A percentile compares a stretch with the other conserved stretches of the same genome.
These are phyloP conservation scores for Schwanniomyces occidentalis DNA, from an alignment of 805 yeast genomes.

Conservation along the genomic window DNA sequence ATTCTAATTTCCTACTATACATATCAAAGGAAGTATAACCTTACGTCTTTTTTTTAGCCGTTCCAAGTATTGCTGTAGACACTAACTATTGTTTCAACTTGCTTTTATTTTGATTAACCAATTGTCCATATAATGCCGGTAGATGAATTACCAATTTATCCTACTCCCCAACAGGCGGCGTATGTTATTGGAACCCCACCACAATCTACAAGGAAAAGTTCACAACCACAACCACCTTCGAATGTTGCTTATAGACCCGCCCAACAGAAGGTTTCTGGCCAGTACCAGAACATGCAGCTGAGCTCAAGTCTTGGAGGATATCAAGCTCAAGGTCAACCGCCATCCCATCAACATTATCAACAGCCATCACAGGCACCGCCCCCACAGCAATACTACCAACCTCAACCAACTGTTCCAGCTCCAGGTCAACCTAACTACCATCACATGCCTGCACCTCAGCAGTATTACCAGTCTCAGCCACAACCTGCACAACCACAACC, in stretches of 20 bases:
- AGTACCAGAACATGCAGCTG: slow-evolving; percentile 21
- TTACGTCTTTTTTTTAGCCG: no score
- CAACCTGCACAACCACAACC: slow-evolving; percentile 8
- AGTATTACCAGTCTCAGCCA: slow-evolving; percentile 11
- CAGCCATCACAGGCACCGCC: slow-evolving; percentile 12
- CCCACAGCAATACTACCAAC: slow-evolving; percentile 13
- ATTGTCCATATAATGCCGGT: slow-evolving; percentile 17
- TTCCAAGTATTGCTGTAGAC: no score
- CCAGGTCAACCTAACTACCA: slow-evolving; percentile 10
- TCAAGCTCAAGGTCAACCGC: slow-evolving; percentile 13
- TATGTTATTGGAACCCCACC: slow-evolving; percentile 22
- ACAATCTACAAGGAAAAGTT: slow-evolving; percentile 5
- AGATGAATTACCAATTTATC: slow-evolving; percentile 45
- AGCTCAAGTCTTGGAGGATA: slow-evolving; percentile 8
- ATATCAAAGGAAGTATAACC: no score
- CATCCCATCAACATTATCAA: slow-evolving; percentile 9
- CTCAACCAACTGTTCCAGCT: slow-evolving; percentile 10
- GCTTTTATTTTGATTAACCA: background rate
- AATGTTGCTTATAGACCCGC: slow-evolving; percentile 10
- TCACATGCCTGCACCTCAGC: slow-evolving; percentile 12
- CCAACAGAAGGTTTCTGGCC: slow-evolving; percentile 9
- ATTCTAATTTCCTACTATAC: no score
- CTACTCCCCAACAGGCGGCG: slow-evolving; percentile 47
- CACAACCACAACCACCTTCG: slow-evolving; percentile 7
- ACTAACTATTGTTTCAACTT: no score